Evolutionary conservation across 495 filamentous ascomycete species (phyloP), one percentile per base, ranked within the genome.

Genomic region (Podospora anserina): DNA sequence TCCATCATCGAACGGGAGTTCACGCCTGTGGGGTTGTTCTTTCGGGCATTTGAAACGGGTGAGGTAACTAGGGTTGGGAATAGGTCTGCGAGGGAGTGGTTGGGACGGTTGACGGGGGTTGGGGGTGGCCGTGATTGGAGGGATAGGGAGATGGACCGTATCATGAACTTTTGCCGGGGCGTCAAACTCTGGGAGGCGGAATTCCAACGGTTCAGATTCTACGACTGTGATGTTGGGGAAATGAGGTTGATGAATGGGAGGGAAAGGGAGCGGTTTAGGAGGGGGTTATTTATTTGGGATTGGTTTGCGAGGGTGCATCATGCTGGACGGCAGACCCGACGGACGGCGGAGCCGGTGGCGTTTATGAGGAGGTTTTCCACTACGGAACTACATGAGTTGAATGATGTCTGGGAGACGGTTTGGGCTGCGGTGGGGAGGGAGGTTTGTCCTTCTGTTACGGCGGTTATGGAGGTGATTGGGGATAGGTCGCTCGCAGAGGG

Each of bases 171-270:
- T 6, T 91, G 90, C 53, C 78, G 80, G 23, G 77, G 87, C 3
- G 86, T 90, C 44, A 82, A 83, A 70, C 81, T 82, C 67, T 92
- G 90, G 90, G 85, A 87, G 71, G 77, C 80, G 9, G 81, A 91
- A 32, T 94, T 91, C 75, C 90, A 90, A 4, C 80, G 87, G 63
- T 84, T 90, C 69, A 87, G 88, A 67, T 94, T 91, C 88, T 82
- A 82, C 34, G 70, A 82, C 9, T 78, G 86, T 59, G 90, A 82
- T 39, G 82, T 85, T 65, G 78, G 85, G 62, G 6, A 49, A 0
- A 86, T 90, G n/a, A 88, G 92, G 15, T 82, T 86, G 4, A 81
- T 94, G 11, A 84, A 75, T 0, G 61, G 69, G 2, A 67, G 81
- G 15, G 92, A 93, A 75, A 81, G 84, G 20, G 78, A 80, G 27